Conservation (phyloP, 176 grass and related monocot genomes). For the Leersia perrieri region DNA sequence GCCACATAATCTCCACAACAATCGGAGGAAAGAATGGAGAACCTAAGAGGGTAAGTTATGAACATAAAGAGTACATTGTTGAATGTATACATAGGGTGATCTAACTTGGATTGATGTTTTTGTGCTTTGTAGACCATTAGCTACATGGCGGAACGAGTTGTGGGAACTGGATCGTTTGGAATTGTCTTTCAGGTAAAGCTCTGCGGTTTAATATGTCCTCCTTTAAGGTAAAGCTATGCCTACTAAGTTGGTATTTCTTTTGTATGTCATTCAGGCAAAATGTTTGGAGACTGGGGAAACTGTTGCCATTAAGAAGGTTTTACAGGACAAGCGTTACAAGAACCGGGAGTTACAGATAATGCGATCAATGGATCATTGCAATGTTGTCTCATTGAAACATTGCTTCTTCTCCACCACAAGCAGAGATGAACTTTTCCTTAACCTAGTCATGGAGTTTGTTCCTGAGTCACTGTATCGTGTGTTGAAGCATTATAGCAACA, state of each 20-base stretch:
- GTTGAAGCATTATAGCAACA: slow-evolving; percentile 94
- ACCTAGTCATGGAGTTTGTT: slow-evolving; percentile 95
- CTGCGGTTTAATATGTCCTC: slow-evolving; percentile 2
- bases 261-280: slow-evolving; percentile 60
- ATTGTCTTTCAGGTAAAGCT: slow-evolving; percentile 74
- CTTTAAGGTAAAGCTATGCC: neutral
- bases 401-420: slow-evolving; percentile 97
- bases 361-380: slow-evolving; percentile 89
- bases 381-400: slow-evolving; percentile 89
- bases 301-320: slow-evolving; percentile 92
- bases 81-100: neutral
- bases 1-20: slow-evolving; percentile 91
- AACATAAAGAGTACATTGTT: neutral
- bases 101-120: slow-evolving; percentile 7
- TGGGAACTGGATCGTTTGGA: slow-evolving; percentile 88
- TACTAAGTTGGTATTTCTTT: neutral
- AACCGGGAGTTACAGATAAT: slow-evolving; percentile 94
- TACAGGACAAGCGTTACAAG: slow-evolving; percentile 93
- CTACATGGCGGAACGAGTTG: slow-evolving; percentile 91
- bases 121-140: slow-evolving; percentile 66
- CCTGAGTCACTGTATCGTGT: slow-evolving; percentile 83
- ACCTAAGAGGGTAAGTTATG: slow-evolving; percentile 63
- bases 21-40: slow-evolving; percentile 94
- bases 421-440: slow-evolving; percentile 96
- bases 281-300: slow-evolving; percentile 91